phyloP scores from a whole-genome alignment of 2,329 filamentous ascomycete species.

The Corynespora cassiicola region DNA sequence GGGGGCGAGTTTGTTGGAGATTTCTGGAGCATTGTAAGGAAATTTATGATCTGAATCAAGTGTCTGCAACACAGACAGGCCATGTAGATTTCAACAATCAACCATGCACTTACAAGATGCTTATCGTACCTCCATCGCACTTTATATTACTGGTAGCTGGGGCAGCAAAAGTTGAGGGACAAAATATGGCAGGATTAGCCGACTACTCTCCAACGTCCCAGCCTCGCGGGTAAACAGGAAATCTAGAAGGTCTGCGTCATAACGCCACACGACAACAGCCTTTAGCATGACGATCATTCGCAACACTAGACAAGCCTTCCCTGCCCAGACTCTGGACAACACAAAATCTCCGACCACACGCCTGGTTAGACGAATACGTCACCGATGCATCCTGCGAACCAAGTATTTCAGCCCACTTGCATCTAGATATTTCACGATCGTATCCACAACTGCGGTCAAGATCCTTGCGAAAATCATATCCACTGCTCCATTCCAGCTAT shows the following conservation, averaged over 20 bases:
- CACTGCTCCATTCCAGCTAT: not conserved
- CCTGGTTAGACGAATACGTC: constrained; percentile 12
- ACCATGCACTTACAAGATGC: no score
- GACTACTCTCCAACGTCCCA: no score
- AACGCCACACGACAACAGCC: constrained; percentile 13
- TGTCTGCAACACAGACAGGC: no score
- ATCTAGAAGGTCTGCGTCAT: constrained; percentile 7
- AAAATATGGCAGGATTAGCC: no score
- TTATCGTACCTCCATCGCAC: no score
- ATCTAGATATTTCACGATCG: not conserved
- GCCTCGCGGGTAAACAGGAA: no score
- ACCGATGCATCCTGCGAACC: constrained; percentile 4
- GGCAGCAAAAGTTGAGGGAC: not conserved
- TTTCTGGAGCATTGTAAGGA: constrained; percentile 22
- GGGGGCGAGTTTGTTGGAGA: constrained; percentile 29
- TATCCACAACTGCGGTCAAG: not conserved
- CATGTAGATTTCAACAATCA: no score
- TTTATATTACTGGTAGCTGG: no score
- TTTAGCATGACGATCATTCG: constrained; percentile 1
- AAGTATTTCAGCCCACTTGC: constrained; percentile 8
- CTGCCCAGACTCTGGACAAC: constrained; percentile 8
- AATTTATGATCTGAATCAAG: constrained; percentile 13
- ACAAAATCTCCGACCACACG: constrained; percentile 5
- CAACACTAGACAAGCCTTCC: constrained; percentile 5
- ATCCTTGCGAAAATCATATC: constrained; percentile 1